Percentiles rank a stretch among this genome's conserved stretches.
Evolutionary conservation across 1,284 basidiomycete species (phyloP).

Genomic region (Microstroma glucosiphilum): DNA sequence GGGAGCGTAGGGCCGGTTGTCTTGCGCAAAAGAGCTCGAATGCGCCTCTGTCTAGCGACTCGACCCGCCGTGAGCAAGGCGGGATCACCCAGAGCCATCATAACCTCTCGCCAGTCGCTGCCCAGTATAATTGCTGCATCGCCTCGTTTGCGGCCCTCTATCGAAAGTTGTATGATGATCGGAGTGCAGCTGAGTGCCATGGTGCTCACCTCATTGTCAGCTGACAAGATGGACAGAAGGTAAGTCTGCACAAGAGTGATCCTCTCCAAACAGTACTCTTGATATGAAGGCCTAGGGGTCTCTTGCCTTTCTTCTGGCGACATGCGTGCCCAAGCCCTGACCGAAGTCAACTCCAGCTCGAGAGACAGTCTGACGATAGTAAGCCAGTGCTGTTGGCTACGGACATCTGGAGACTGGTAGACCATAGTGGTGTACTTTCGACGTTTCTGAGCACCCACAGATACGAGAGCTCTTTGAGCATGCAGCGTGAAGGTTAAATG

Average conservation of each 20-base stretch:
- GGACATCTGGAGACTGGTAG: background rate
- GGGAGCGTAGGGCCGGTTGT: slow-evolving; percentile 62
- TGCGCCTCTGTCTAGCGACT: slow-evolving; percentile 70
- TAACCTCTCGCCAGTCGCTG: slow-evolving; percentile 30
- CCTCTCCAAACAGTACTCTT: background rate
- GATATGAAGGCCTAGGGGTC: background rate
- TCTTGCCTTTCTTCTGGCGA: background rate
- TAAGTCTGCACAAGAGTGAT: slow-evolving; percentile 5
- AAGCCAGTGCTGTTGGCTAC: slow-evolving; percentile 28
- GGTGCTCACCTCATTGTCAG: slow-evolving; percentile 25
- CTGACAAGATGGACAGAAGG: slow-evolving; percentile 36
- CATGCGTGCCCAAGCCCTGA: background rate
- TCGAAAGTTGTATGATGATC: background rate
- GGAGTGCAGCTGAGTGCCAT: background rate
- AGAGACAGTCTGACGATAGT: background rate
- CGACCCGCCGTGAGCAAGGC: slow-evolving; percentile 55
- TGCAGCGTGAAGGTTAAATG: slow-evolving; percentile 7
- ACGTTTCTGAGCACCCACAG: background rate
- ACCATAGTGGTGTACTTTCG: background rate
- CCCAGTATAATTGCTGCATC: slow-evolving; percentile 10
- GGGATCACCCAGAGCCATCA: slow-evolving; percentile 26
- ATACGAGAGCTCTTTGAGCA: slow-evolving; percentile 3
- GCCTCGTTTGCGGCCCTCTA: background rate
- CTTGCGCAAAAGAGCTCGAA: slow-evolving; percentile 65
- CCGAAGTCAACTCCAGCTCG: background rate